Conservation (phyloP, 345 rosid genomes). For the Litchi chinensis region DNA sequence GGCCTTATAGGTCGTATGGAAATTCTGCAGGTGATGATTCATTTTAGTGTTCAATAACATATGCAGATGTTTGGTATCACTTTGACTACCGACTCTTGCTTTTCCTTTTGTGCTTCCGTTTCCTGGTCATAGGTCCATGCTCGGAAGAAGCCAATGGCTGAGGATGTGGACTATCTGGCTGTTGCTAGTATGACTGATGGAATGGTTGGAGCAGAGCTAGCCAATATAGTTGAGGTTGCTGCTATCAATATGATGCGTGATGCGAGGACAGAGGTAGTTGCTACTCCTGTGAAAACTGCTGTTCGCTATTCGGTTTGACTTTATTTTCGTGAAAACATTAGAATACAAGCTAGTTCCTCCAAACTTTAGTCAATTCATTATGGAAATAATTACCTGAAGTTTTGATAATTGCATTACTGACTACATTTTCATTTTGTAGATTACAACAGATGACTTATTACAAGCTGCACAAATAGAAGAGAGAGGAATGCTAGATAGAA, state of each 20-base stretch:
- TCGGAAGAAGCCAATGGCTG: constrained; percentile 93
- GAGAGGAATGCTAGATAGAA: constrained; percentile 88
- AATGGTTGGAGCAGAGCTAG: constrained; percentile 99
- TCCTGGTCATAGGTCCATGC: constrained; percentile 74
- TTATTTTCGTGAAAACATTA: not conserved
- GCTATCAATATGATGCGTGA: constrained; percentile 95
- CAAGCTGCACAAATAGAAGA: constrained; percentile 99
- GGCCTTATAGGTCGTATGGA: constrained; percentile 89
- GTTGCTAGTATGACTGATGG: constrained; percentile 92
- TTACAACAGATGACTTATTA: constrained; percentile 89
- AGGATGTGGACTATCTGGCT: constrained; percentile 91
- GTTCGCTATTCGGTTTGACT: constrained; percentile 9
- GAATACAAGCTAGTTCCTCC: not conserved
- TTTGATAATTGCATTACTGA: constrained; percentile 10
- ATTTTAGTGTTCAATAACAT: not conserved
- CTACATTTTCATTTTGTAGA: constrained; percentile 47
- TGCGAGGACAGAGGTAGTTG: constrained; percentile 80
- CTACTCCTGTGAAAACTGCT: not conserved
- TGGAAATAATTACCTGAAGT: not conserved
- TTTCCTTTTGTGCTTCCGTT: constrained; percentile 1
- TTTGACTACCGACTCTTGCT: not conserved
- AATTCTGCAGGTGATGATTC: constrained; percentile 68
- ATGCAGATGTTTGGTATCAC: not conserved
- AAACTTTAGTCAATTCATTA: not conserved
- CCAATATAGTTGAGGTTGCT: constrained; percentile 89